Conservation (phyloP, 257 asterid genomes). For the Scutellaria barbata region DNA sequence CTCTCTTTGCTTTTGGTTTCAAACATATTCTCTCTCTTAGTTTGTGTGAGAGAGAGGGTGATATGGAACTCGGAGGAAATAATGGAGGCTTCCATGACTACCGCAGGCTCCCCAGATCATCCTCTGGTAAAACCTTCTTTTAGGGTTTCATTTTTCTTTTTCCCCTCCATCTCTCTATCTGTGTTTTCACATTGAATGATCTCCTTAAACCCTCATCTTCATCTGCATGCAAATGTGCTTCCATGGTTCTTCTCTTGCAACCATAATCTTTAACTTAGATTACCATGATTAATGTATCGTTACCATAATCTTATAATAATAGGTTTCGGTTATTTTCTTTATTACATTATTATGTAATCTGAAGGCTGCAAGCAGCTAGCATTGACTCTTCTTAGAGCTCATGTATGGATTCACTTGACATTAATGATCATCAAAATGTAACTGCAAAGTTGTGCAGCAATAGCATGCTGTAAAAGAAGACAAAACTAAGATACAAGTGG, state of each 20-base stretch:
- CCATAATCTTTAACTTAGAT: background rate
- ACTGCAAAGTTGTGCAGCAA: background rate
- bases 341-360: too few relatives aligned
- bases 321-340: too few relatives aligned
- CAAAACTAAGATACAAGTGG: conserved; percentile 54
- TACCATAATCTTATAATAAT: too few relatives aligned
- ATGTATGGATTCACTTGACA: conserved; percentile 1
- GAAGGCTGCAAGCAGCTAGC: too few relatives aligned
- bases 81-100: conserved; percentile 67
- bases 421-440: background rate
- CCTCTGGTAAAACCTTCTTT: conserved; percentile 39
- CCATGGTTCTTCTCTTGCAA: background rate
- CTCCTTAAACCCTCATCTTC: too few relatives aligned
- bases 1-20: conserved; percentile 2
- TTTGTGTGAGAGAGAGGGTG: conserved; percentile 11
- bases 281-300: background rate
- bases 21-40: conserved; percentile 31
- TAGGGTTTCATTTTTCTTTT: conserved; percentile 17
- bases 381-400: too few relatives aligned
- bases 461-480: conserved; percentile 33
- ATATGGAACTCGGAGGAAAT: conserved; percentile 58
- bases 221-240: conserved; percentile 33
- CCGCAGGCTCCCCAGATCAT: conserved; percentile 51
- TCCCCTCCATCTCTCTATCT: background rate
- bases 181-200: too few relatives aligned